Evolutionary conservation across 2,329 filamentous ascomycete species (phyloP), one percentile per base, ranked within the genome.

Genomic region (Tolypocladium endophyticum): DNA sequence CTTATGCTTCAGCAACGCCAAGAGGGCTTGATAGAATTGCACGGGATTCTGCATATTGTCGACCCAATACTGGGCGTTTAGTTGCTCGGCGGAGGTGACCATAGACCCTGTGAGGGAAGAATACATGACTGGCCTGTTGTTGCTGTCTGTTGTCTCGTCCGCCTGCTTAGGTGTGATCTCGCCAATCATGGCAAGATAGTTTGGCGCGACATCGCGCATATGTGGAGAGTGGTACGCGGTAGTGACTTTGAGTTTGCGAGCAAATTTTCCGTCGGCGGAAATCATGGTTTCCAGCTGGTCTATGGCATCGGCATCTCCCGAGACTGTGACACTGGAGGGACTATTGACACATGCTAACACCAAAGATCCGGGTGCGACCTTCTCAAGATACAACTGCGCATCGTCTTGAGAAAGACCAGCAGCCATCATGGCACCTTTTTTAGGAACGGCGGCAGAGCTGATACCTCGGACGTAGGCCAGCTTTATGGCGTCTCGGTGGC

Each of bases 101-200:
- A 39, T 11, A 11, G 8, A 12, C 38, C 38, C 38, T 11, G 38
- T 39, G 16, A 39, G 38, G 14, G 38, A 39, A 3, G 38, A 39
- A 16, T 39, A 39, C 38, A 39, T 39, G 38, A 39, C 8, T 12
- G 38, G 8, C 14, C 38, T 16, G 9, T 39, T 39, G 38, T 16
- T 39, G 38, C 38, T 23, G 53, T 57, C 20, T n/a, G n/a, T n/a
- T n/a, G 38, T 38, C 56, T 16, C 33, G 16, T 28, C 12, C 23
- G 39, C 16, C 30, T 38, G 18, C n/a, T 33, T 23, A n/a, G 33
- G 43, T 18, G 38, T 33, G 4, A 56, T 23, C 56, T 55, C 18
- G 14, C 45, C 59, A 2, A 69, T 60, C 1, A 70, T 68, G 1
- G 67, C 66, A 4, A 72, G 64, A 60, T 81, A 81, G 4, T 76